Base-by-base conservation (phyloP, 768 basidiomycete species). In the Pleurotus giganteus region DNA sequence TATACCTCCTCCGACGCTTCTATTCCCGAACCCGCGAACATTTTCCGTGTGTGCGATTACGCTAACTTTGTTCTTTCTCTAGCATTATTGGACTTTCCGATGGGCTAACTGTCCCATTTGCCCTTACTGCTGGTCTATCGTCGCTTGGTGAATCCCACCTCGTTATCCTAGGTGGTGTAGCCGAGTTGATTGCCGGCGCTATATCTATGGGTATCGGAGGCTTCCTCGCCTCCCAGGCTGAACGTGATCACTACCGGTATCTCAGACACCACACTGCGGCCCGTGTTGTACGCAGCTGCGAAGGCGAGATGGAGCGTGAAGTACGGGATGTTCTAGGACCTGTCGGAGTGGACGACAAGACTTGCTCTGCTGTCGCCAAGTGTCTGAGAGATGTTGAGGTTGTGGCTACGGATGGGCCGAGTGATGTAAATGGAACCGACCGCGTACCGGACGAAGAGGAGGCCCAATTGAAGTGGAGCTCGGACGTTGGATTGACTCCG, bases 181-280 rank as follows among this genome's bases (percentile, higher is more conserved):
- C 97, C 1, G 97, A 99, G 68, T 86, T 99, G 60, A 92, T 96
- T 55, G 93, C 95, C 1, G 97, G 97, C 4, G 91, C 95, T 11
- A 91, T 98, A 43, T 94, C 91, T 1, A 99, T 99, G 96, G 97
- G 97, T 57, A 90, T 99, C 36, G 97, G 97, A 51, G 96, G 96
- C 17, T 98, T 96, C 80, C 86, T 99, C 46, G 94, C 94, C 2
- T 94, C 95, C 1, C 92, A 99, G 71, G 89, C 96, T 27, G 97
- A 99, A 70, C 87, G 94, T 43, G 96, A 98, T 67, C 90, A 97
- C 70, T 95, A 88, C 67, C 89, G 86, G 43, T 97, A 89, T 71
- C 82, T 89, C 27, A 82, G 78, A 26, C 78, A 81, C 34, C 81
- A 85, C 57, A 95, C 92, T 8, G 76, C 85, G 39, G 80, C 86